Percentiles rank a stretch among this genome's conserved stretches.
These are phyloP conservation scores for Colletotrichum cuscutae DNA, from an alignment of 2,329 filamentous ascomycete species.

Conservation along the genomic window DNA sequence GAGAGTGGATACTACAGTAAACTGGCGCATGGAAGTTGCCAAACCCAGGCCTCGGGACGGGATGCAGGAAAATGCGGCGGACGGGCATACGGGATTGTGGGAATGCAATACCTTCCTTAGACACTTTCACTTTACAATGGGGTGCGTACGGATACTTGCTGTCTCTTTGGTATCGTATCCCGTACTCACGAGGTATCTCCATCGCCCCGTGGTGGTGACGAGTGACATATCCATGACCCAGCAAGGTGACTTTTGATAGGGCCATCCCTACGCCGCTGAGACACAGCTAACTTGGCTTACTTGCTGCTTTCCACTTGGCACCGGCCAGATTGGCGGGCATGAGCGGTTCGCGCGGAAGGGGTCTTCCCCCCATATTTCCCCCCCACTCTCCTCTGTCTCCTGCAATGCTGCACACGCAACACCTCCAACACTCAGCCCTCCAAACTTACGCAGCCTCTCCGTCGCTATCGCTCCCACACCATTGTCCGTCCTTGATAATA, in stretches of 20 bases:
- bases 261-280: slow-evolving; percentile 12
- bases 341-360: slow-evolving; percentile 28
- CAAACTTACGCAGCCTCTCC: neutral
- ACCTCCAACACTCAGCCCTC: neutral
- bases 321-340: slow-evolving; percentile 12
- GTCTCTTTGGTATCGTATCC: no score
- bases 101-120: neutral
- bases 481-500: neutral
- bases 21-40: neutral
- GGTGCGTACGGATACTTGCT: neutral
- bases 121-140: neutral
- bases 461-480: neutral
- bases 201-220: neutral
- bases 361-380: neutral
- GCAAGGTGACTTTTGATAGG: slow-evolving; percentile 24
- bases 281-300: slow-evolving; percentile 22
- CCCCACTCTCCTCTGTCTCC: neutral
- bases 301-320: slow-evolving; percentile 8
- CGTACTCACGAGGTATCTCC: neutral
- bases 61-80: neutral
- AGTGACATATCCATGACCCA: neutral
- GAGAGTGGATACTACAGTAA: neutral
- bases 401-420: neutral
- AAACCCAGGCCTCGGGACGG: neutral
- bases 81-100: neutral